Conservation (phyloP, 306 rosid genomes). For the Cyclanthera cordifolia region DNA sequence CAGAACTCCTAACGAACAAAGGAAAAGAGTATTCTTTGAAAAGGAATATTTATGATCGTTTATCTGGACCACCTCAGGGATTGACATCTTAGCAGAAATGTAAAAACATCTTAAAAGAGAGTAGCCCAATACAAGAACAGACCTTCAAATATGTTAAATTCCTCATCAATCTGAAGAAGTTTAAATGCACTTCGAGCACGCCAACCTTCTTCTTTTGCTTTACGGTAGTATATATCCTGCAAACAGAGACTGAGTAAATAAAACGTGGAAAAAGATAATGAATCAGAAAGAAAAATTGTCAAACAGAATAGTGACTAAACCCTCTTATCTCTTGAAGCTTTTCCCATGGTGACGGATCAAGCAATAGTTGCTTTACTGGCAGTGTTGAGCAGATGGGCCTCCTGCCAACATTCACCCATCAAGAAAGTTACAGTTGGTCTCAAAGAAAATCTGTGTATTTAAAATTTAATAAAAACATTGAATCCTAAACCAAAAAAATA, state of each 20-base stretch:
- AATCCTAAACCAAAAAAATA: background rate
- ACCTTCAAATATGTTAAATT: constrained; percentile 85
- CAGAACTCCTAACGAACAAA: background rate
- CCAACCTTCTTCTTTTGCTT: constrained; percentile 99
- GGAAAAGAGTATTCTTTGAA: background rate
- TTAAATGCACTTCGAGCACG: constrained; percentile 99
- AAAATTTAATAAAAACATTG: background rate
- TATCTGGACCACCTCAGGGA: constrained; percentile 5
- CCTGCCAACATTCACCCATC: constrained; percentile 5
- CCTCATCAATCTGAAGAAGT: constrained; percentile 93
- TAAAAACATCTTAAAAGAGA: background rate
- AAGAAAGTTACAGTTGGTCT: background rate
- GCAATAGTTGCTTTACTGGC: background rate
- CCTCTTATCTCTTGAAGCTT: constrained; percentile 95
- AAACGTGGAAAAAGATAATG: background rate
- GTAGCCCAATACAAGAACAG: background rate
- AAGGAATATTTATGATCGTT: background rate
- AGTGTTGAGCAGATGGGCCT: background rate
- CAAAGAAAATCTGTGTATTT: background rate
- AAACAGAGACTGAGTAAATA: constrained; percentile 5
- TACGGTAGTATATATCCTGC: constrained; percentile 88
- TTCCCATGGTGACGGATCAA: constrained; percentile 47
- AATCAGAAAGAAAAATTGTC: background rate
- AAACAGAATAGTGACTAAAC: constrained; percentile 23
- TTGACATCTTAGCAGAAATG: background rate